Evolutionary conservation across 345 rosid genomes (phyloP).

Genomic region (Populus deltoides): DNA sequence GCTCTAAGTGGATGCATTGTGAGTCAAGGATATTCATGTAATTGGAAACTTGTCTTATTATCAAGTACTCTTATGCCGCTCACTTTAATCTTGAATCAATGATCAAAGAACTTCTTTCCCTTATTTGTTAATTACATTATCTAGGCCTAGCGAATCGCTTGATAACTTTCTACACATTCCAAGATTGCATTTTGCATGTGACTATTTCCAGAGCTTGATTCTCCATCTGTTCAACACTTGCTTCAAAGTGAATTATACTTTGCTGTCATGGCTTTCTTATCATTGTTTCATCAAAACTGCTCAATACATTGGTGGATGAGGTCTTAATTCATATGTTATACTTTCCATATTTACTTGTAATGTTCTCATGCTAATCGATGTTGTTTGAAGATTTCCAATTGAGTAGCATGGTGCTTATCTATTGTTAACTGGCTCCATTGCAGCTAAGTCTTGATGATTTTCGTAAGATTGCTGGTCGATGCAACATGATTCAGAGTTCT

Average conservation of each 20-base stretch:
- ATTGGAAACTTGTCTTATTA: no score
- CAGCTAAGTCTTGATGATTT: conserved; percentile 77
- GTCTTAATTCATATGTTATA: background rate
- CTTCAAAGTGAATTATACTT: background rate
- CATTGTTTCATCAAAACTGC: background rate
- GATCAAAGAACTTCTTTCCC: background rate
- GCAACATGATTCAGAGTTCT: conserved; percentile 51
- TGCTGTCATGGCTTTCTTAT: background rate
- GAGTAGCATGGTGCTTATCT: background rate
- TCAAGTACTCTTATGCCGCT: background rate
- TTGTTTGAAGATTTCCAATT: background rate
- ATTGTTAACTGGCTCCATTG: background rate
- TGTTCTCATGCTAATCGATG: background rate
- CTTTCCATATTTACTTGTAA: background rate
- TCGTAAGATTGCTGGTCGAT: conserved; percentile 50
- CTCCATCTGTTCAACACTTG: background rate
- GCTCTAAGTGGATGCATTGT: no score
- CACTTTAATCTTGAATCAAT: background rate
- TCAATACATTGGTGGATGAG: background rate
- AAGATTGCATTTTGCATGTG: background rate
- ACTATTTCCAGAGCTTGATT: background rate
- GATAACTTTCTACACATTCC: background rate
- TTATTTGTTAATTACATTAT: background rate
- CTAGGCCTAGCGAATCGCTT: background rate
- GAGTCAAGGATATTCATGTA: no score